Evolutionary conservation across 768 basidiomycete genomes (phyloP), one percentile per base, ranked within the genome.

Genomic region (Chalciporus piperatus): DNA sequence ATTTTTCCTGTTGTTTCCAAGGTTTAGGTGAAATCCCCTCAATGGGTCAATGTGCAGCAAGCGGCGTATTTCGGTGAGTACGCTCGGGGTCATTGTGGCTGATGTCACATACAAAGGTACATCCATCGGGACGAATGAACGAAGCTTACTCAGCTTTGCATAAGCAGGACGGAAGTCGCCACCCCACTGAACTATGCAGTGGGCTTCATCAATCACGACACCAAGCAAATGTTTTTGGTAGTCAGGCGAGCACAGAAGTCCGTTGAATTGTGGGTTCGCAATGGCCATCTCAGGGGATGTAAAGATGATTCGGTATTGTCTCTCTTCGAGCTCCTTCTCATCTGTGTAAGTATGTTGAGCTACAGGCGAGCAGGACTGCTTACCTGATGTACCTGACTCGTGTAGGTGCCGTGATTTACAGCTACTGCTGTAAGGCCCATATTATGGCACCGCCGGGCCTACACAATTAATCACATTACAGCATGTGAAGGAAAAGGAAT

Each of bases 231-330:
- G 57, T 37, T 41, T 60, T 47, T 14, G 57, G 33, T 56, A 70
- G 38, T 32, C 30, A 14, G 19, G 48, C 44, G 16, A 41, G 25
- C 47, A 16, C 60, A 75, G 57, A 2, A 60, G 38, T 28, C 61
- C 51, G 0, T 62, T 64, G 49, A 73, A 72, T 1, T 20, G 51
- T 2, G 52, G 35, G 55, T 75, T 66, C 49, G 66, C 49, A 23
- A 73, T 60, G 20, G 69, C 70, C 73, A 75, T 72, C 48, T 76
- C 72, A 0, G 75, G 73, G 6, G 70, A 74, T 0, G 69, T 64
- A 20, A 33, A 48, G 0, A 48, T 37, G n/a, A 37, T n/a, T 14
- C n/a, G 35, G 7, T 37, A 37, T 37, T 37, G 16, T 37, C 35
- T 3, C n/a, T 37, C 7, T n/a, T n/a, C n/a, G 16, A 37, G 35